These are phyloP conservation scores for Lignosus rhinocerotis DNA, from an alignment of 1,284 basidiomycete genomes.

Conservation along the genomic window DNA sequence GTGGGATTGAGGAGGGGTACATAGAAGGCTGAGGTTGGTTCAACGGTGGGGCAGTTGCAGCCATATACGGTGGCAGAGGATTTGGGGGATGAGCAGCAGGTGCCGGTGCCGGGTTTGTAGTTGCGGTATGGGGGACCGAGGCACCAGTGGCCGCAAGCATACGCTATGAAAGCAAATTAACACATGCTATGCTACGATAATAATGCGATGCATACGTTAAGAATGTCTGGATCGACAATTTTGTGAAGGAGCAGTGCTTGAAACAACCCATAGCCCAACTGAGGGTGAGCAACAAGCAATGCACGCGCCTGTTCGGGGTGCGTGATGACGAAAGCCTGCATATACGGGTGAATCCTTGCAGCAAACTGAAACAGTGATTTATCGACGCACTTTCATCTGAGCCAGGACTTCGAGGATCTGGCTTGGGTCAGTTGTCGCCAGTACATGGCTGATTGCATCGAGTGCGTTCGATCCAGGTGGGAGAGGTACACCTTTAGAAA, in stretches of 20 bases:
- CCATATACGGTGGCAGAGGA: slow-evolving; percentile 38
- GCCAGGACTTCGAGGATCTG: slow-evolving; percentile 95
- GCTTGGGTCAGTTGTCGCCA: slow-evolving; percentile 81
- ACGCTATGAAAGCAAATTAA: slow-evolving; percentile 30
- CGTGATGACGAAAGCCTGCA: slow-evolving; percentile 83
- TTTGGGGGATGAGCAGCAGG: slow-evolving; percentile 25
- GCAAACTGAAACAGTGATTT: not conserved
- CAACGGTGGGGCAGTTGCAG: slow-evolving; percentile 33
- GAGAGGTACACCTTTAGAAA: slow-evolving; percentile 82
- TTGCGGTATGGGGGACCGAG: slow-evolving; percentile 25
- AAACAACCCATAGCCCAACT: slow-evolving; percentile 95
- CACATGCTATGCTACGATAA: slow-evolving; percentile 31
- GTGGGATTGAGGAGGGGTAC: slow-evolving; percentile 15
- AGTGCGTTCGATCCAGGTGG: slow-evolving; percentile 76
- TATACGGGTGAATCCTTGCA: slow-evolving; percentile 1
- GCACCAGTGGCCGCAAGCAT: slow-evolving; percentile 55
- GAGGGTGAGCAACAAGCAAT: slow-evolving; percentile 83
- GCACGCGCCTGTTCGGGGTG: slow-evolving; percentile 89
- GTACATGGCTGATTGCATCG: slow-evolving; percentile 86
- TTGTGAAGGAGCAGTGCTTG: slow-evolving; percentile 94
- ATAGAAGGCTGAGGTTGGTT: slow-evolving; percentile 14
- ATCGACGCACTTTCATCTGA: slow-evolving; percentile 86
- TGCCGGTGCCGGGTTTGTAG: slow-evolving; percentile 27
- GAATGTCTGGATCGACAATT: slow-evolving; percentile 87
- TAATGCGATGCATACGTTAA: slow-evolving; percentile 51